A percentile compares a stretch with the other conserved stretches of the same genome.
These are phyloP conservation scores for Plasmodium gonderi DNA, from an alignment of 169 alveolate genomes.

Conservation along the genomic window DNA sequence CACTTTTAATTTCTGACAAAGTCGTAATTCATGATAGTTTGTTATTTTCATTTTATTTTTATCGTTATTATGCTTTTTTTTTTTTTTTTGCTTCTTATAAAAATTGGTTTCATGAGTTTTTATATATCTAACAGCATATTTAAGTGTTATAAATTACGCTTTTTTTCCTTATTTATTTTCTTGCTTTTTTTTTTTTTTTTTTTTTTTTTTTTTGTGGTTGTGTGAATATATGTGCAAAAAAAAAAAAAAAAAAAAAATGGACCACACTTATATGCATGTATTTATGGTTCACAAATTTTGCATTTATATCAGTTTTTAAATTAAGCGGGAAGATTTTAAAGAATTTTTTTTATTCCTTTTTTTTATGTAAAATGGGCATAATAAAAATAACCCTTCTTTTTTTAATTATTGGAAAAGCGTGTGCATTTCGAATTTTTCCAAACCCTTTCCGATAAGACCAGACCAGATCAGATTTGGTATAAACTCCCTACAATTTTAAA, in stretches of 20 bases:
- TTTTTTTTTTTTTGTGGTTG: not conserved
- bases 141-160: not conserved
- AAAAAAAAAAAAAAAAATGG: no score
- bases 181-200: not conserved
- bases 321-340: not conserved
- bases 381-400: not conserved
- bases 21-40: not conserved
- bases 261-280: no score
- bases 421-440: not conserved
- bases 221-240: not conserved
- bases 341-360: not conserved
- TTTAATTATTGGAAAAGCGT: not conserved
- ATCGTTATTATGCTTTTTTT: not conserved
- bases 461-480: no score
- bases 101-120: not conserved
- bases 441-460: not conserved
- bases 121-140: not conserved
- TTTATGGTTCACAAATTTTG: not conserved
- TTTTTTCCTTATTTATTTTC: not conserved
- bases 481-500: no score
- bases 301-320: not conserved
- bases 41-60: no score
- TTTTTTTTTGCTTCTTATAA: not conserved
- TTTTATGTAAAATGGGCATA: not conserved
- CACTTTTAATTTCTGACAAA: not conserved